phyloP scores from a whole-genome alignment of 2,329 filamentous ascomycete genomes.

The Pyrenophora graminea region DNA sequence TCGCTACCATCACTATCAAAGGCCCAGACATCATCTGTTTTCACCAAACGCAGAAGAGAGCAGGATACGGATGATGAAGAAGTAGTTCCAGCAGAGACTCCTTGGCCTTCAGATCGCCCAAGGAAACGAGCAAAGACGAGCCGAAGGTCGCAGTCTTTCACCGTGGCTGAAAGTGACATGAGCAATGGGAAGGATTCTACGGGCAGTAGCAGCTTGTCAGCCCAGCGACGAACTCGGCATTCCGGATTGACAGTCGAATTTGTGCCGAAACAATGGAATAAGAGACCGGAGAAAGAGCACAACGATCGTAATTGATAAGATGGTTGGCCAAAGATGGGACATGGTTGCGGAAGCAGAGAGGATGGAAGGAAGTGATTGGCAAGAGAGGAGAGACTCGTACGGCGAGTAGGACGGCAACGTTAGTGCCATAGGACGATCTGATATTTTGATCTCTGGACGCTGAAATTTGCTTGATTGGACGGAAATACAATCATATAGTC shows the following conservation, averaged over 20 bases:
- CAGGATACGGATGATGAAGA: not conserved
- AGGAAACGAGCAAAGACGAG: not conserved
- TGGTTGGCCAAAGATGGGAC: no score
- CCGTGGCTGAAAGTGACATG: no score
- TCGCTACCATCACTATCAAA: not conserved
- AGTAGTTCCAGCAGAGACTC: not conserved
- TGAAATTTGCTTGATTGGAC: no score
- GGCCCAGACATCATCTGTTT: not conserved
- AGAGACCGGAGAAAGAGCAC: not conserved
- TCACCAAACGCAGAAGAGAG: slow-evolving; percentile 1
- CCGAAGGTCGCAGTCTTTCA: no score
- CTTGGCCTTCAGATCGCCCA: not conserved
- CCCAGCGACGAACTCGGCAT: slow-evolving; percentile 18
- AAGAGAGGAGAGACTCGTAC: no score
- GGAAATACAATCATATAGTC: no score
- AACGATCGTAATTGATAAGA: no score
- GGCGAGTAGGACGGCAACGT: no score
- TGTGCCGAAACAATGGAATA: slow-evolving; percentile 20
- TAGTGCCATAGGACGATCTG: no score
- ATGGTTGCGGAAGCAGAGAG: no score
- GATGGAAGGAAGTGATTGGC: no score
- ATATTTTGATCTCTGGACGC: no score
- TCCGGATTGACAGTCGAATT: slow-evolving; percentile 19
- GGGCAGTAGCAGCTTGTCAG: not conserved
- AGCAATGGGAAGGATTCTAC: not conserved